phyloP scores from a whole-genome alignment of 768 basidiomycete species.

The Leccinum variicolor region DNA sequence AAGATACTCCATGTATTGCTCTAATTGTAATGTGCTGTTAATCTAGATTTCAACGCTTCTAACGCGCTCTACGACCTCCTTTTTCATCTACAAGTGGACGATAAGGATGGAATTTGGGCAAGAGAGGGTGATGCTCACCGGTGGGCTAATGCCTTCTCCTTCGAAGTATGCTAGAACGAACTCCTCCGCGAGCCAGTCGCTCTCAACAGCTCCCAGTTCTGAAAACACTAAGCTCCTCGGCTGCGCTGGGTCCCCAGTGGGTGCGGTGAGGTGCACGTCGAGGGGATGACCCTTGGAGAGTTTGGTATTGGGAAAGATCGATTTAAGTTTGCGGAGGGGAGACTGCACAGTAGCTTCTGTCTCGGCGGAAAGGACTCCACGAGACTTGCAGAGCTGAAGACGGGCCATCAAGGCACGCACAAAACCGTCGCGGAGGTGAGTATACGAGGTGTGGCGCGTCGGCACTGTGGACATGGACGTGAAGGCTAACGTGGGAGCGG shows the following conservation, averaged over 20 bases:
- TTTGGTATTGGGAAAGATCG: constrained; percentile 70
- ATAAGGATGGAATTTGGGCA: not conserved
- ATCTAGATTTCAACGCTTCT: constrained; percentile 17
- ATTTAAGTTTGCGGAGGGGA: constrained; percentile 69
- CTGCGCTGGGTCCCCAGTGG: constrained; percentile 39
- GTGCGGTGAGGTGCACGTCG: constrained; percentile 65
- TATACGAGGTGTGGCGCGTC: constrained; percentile 70
- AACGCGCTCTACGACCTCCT: constrained; percentile 23
- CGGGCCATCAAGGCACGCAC: constrained; percentile 68
- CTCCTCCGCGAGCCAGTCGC: constrained; percentile 71
- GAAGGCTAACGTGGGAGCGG: not conserved
- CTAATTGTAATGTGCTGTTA: not conserved
- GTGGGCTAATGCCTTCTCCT: constrained; percentile 64
- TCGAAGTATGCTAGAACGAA: constrained; percentile 76
- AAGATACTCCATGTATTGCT: not conserved
- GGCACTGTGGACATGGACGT: constrained; percentile 51
- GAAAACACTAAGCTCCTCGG: constrained; percentile 60
- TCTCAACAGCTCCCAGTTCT: constrained; percentile 70
- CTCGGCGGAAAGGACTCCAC: constrained; percentile 54
- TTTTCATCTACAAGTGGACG: constrained; percentile 27
- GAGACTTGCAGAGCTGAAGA: constrained; percentile 48
- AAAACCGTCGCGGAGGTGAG: constrained; percentile 82
- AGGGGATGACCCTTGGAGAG: constrained; percentile 65
- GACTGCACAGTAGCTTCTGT: constrained; percentile 54
- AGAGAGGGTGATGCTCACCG: constrained; percentile 42